Conservation (phyloP, 106 monocot genomes). For the Platanthera guangdongensis region DNA sequence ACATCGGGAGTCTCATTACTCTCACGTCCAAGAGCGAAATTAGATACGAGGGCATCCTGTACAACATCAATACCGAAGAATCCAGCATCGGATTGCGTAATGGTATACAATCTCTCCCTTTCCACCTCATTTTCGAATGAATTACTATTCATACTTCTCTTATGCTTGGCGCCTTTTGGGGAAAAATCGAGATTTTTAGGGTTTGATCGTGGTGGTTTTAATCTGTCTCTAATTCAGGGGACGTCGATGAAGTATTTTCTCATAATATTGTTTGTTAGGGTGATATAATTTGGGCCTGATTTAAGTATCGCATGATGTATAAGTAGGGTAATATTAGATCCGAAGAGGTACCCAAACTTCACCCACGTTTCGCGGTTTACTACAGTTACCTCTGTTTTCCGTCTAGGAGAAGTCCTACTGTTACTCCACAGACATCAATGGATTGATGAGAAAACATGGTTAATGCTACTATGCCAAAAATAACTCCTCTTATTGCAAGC, state of each 20-base stretch:
- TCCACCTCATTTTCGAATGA: neutral
- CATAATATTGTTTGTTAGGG: neutral
- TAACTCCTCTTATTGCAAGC: too few species aligned
- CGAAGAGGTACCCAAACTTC: too few species aligned
- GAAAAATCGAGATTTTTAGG: neutral
- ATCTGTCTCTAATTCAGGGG: neutral
- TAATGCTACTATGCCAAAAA: too few species aligned
- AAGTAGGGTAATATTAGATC: too few species aligned
- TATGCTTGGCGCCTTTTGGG: neutral
- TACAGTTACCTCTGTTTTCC: too few species aligned
- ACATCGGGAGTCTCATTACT: slow-evolving; percentile 86
- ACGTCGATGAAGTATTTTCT: neutral
- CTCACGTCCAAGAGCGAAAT: slow-evolving; percentile 94
- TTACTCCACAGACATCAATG: too few species aligned
- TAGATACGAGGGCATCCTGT: slow-evolving; percentile 67
- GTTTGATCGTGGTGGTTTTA: neutral
- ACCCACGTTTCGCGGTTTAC: too few species aligned
- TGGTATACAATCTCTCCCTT: slow-evolving; percentile 25
- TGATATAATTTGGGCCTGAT: neutral
- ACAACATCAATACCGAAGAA: slow-evolving; percentile 89
- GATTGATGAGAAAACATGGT: too few species aligned
- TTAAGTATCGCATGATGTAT: too few species aligned
- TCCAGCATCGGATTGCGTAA: slow-evolving; percentile 88
- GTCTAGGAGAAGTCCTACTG: too few species aligned
- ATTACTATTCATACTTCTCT: neutral